These are phyloP conservation scores for Puccinellia tenuiflora DNA, from an alignment of 176 grass and related monocot species.

Conservation along the genomic window DNA sequence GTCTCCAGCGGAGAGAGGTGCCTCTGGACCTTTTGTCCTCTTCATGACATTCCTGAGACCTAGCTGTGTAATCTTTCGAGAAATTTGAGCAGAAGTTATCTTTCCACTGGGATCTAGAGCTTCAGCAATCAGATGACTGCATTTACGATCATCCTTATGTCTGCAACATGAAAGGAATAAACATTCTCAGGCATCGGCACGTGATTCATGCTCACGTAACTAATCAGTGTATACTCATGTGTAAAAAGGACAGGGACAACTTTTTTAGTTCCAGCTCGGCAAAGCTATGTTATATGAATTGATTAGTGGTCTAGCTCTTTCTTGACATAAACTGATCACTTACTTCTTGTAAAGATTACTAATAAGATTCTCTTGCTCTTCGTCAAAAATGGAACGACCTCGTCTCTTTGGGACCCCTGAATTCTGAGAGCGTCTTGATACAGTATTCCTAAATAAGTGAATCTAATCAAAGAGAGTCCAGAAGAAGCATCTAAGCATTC, in stretches of 20 bases:
- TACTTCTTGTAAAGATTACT: constrained; percentile 76
- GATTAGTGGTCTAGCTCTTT: neutral
- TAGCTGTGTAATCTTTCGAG: constrained; percentile 76
- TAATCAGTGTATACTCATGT: neutral
- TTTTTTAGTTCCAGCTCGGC: neutral
- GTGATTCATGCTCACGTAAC: neutral
- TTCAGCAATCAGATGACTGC: constrained; percentile 67
- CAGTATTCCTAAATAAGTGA: constrained; percentile 30
- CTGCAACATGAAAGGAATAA: constrained; percentile 43
- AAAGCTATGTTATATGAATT: constrained; percentile 4
- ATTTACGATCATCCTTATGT: constrained; percentile 75
- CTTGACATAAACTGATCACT: constrained; percentile 27
- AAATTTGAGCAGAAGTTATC: constrained; percentile 74
- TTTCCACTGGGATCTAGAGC: constrained; percentile 74
- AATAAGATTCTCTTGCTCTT: constrained; percentile 64
- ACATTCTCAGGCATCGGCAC: constrained; percentile 20
- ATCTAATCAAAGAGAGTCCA: constrained; percentile 27
- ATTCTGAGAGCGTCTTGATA: constrained; percentile 37
- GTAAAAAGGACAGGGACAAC: neutral
- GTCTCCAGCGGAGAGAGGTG: constrained; percentile 24
- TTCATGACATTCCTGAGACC: constrained; percentile 55
- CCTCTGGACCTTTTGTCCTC: constrained; percentile 35
- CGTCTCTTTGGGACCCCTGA: constrained; percentile 39
- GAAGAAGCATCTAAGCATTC: constrained; percentile 20
- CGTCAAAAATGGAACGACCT: constrained; percentile 47